These are phyloP conservation scores for Alternaria sp. DNA, from an alignment of 2,329 filamentous ascomycete genomes.

Conservation along the genomic window DNA sequence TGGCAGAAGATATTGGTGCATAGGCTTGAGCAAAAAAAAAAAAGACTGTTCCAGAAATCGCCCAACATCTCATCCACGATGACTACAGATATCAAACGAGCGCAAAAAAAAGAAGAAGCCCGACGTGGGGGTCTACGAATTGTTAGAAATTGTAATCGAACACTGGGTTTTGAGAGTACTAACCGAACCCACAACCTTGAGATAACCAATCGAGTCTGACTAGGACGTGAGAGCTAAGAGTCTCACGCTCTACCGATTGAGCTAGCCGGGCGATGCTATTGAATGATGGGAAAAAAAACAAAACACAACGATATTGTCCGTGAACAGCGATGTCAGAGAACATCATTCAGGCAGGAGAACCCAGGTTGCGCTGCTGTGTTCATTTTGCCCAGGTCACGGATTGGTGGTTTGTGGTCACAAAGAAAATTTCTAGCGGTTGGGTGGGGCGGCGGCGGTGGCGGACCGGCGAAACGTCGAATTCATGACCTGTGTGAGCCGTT, in stretches of 20 bases:
- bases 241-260: constrained; percentile 55
- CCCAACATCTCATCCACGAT: background rate
- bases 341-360: no score
- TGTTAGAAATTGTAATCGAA: no score
- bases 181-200: constrained; percentile 28
- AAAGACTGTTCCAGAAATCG: background rate
- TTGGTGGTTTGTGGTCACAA: background rate
- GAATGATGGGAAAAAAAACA: background rate
- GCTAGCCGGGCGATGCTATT: constrained; percentile 30
- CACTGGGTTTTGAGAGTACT: no score
- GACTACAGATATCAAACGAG: background rate
- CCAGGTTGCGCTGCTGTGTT: background rate
- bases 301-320: background rate
- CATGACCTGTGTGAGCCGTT: background rate
- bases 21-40: background rate
- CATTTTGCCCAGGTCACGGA: background rate
- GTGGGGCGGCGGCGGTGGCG: constrained; percentile 16
- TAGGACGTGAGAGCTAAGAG: constrained; percentile 42
- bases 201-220: constrained; percentile 23
- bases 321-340: rapidly evolving
- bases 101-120: constrained; percentile 14
- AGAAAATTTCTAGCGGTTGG: constrained; percentile 11
- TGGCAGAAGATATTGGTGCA: no score
- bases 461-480: constrained; percentile 13
- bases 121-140: constrained; percentile 19